Percentiles rank a stretch among this genome's conserved stretches.
Conservation (phyloP, 75 land plant species). For the Pinus albicaulis region DNA sequence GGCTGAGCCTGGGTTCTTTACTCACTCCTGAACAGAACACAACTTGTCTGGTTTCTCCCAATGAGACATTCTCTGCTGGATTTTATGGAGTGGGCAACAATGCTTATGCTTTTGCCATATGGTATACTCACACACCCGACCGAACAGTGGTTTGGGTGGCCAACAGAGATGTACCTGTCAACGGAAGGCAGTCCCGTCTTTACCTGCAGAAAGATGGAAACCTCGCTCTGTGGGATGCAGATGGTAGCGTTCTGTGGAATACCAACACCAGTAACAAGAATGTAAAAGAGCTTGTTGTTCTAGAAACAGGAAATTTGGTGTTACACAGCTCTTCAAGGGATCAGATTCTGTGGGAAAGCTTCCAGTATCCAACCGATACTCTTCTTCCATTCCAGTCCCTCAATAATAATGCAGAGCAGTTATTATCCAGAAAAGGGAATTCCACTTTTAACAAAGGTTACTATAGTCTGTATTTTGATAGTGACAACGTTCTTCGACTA, state of each 20-base stretch:
- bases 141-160: conserved; percentile 50
- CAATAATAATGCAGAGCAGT: too few species aligned
- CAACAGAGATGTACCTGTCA: conserved; percentile 42
- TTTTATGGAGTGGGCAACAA: conserved; percentile 2
- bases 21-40: not conserved
- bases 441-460: too few species aligned
- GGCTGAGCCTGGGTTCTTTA: not conserved
- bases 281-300: too few species aligned
- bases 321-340: too few species aligned
- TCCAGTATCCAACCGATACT: too few species aligned
- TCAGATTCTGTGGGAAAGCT: too few species aligned
- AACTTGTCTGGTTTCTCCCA: not conserved
- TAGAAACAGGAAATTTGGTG: too few species aligned
- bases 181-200: conserved; percentile 25
- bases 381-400: too few species aligned
- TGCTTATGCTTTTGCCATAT: conserved; percentile 44
- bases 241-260: not conserved
- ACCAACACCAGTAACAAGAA: too few species aligned
- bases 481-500: not conserved
- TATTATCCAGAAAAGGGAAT: too few species aligned
- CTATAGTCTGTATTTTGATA: not conserved
- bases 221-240: too few species aligned
- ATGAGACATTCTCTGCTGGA: not conserved
- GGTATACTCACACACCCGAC: conserved; percentile 31
- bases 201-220: too few species aligned